Percentiles rank a stretch among this genome's conserved stretches.
phyloP scores from a whole-genome alignment of 2,329 filamentous ascomycete species.

The Ophiosphaerella narmari region DNA sequence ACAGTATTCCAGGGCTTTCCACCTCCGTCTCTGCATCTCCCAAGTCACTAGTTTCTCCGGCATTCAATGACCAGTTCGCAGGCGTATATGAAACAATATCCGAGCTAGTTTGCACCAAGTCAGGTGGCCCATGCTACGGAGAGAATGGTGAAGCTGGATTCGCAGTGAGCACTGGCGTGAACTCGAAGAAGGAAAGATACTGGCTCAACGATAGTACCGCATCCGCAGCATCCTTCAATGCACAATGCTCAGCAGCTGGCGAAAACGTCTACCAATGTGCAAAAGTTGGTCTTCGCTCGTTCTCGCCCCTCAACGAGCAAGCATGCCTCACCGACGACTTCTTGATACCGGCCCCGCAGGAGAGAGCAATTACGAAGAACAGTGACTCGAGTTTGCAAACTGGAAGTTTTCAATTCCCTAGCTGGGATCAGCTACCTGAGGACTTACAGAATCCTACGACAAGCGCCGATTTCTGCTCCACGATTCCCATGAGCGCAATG shows the following conservation, averaged over 20 bases:
- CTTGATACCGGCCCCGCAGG: neutral
- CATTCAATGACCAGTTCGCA: constrained; percentile 8
- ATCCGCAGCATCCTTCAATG: constrained; percentile 3
- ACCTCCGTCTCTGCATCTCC: constrained; percentile 20
- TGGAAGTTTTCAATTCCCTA: constrained; percentile 28
- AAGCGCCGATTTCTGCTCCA: constrained; percentile 21
- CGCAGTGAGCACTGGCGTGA: constrained; percentile 2
- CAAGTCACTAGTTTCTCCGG: constrained; percentile 17
- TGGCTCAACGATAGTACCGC: constrained; percentile 10
- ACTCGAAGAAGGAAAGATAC: constrained; percentile 10
- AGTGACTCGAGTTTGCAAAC: constrained; percentile 5
- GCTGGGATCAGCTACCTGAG: constrained; percentile 33
- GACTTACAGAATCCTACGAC: constrained; percentile 30
- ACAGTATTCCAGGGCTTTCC: constrained; percentile 19
- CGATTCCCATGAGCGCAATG: constrained; percentile 18
- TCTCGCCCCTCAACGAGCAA: constrained; percentile 13
- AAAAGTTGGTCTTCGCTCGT: constrained; percentile 9
- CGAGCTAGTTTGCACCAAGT: constrained; percentile 21
- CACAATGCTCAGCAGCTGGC: neutral
- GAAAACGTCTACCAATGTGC: constrained; percentile 4
- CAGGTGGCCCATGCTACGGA: constrained; percentile 25
- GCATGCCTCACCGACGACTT: constrained; percentile 11
- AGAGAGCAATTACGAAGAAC: constrained; percentile 4
- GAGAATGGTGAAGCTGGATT: constrained; percentile 30
- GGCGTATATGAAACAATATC: constrained; percentile 22